These are phyloP conservation scores for Yamadazyma diddensiae DNA, from an alignment of 1,139 yeast genomes.

Conservation along the genomic window DNA sequence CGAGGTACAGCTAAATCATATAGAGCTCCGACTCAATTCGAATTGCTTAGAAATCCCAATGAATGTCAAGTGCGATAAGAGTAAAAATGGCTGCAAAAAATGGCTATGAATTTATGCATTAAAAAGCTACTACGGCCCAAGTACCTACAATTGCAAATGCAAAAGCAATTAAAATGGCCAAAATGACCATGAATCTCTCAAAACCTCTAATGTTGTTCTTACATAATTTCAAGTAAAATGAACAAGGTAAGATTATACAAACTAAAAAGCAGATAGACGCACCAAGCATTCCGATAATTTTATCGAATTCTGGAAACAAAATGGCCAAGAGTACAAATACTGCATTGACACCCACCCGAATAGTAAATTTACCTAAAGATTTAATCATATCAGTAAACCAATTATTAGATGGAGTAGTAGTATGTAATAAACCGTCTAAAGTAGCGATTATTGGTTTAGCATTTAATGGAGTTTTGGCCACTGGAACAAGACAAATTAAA, in stretches of 20 bases:
- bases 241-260: conserved; percentile 55
- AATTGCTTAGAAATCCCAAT: no score
- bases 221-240: conserved; percentile 47
- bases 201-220: conserved; percentile 17
- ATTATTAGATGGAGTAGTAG: conserved; percentile 14
- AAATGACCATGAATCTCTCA: conserved; percentile 23
- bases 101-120: no score
- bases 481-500: conserved; percentile 76
- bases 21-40: no score
- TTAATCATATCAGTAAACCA: conserved; percentile 14
- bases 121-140: conserved; percentile 35
- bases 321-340: conserved; percentile 50
- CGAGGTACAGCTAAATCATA: no score
- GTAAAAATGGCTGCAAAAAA: no score
- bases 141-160: conserved; percentile 37
- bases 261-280: conserved; percentile 56
- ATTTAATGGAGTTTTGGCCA: conserved; percentile 84
- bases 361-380: conserved; percentile 17
- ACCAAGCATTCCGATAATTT: conserved; percentile 54
- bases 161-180: conserved; percentile 23
- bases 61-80: no score
- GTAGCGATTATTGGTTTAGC: conserved; percentile 85
- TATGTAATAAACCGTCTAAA: conserved; percentile 31
- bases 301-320: conserved; percentile 57
- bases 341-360: conserved; percentile 48